Base-by-base conservation (phyloP, 1,284 basidiomycete species). In the Takashimella koratensis region DNA sequence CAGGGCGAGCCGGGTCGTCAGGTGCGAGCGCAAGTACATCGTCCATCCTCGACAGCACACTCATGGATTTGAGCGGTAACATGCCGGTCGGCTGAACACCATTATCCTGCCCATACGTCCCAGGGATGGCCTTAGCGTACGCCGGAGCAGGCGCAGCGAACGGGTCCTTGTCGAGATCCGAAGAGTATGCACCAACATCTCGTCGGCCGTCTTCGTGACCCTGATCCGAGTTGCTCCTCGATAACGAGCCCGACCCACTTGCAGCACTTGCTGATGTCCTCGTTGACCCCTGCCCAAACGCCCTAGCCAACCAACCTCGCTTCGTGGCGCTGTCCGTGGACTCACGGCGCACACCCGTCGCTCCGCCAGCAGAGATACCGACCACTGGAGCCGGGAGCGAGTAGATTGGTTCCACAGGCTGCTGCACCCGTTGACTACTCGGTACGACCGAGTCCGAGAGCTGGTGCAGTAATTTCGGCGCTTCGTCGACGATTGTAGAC, bases 1-100 rank as follows among this genome's bases (percentile, higher is more conserved):
- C 79, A 11, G 84, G 80, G 79, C 83, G 83, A 57, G 81, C 76
- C 0, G 83, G 80, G 68, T 83, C 82, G 64, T 76, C 68, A 45
- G 74, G 60, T 43, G 82, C 43, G 81, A 82, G 36, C 79, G 84
- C 59, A 80, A 84, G 50, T 77, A 82, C 43, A 83, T 77, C 64
- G 81, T 83, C 67, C 59, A 76, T 70, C 21, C 71, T 56, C 19
- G 54, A 56, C 25, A 77, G 51, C 1, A 76, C 65, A 6, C 70
- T 62, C 40, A 55, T 47, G 6, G 66, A 63, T 21, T 58, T 63
- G 13, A 57, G 50, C 10, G 65, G 53, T 40, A 66, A 47, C 41
- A 12, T 25, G 43, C 30, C 30, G 8, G 30, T 36, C 16, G 30
- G 8, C 16, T 36, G 30, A 36, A 16, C 10, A 8, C 8, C 16